These are phyloP conservation scores for Petrea volubilis DNA, from an alignment of 257 asterid genomes.

Conservation along the genomic window DNA sequence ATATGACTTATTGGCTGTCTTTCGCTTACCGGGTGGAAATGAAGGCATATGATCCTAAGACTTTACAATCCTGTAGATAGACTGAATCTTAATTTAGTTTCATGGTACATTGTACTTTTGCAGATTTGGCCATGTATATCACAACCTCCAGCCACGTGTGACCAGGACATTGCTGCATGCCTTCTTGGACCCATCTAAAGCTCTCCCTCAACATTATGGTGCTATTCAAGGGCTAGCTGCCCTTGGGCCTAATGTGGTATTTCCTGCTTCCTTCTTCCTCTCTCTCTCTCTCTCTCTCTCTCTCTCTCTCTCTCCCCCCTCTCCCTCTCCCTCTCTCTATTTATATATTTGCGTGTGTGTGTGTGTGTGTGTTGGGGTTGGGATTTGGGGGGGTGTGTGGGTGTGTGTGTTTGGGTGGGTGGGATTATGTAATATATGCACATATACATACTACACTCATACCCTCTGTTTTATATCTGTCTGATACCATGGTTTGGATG, in stretches of 20 bases:
- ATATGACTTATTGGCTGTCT: slow-evolving; percentile 16
- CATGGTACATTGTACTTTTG: slow-evolving; percentile 11
- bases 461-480: not conserved
- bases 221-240: slow-evolving; percentile 95
- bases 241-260: slow-evolving; percentile 95
- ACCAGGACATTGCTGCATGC: slow-evolving; percentile 83
- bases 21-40: slow-evolving; percentile 9
- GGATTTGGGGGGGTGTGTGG: too few species aligned
- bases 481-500: not conserved
- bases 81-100: not conserved
- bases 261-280: slow-evolving; percentile 15
- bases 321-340: too few species aligned
- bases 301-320: too few species aligned
- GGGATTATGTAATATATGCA: not conserved
- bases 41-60: slow-evolving; percentile 2
- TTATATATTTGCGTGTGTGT: not conserved
- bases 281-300: not conserved
- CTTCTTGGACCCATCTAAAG: slow-evolving; percentile 83
- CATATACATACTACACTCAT: not conserved
- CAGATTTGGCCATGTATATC: slow-evolving; percentile 90
- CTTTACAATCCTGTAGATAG: slow-evolving; percentile 3
- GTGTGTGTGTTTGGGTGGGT: not conserved
- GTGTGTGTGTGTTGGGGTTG: not conserved
- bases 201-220: slow-evolving; percentile 96
- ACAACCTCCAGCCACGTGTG: slow-evolving; percentile 85